Conservation (phyloP, 371 early-diverging fungal genomes). For the Funneliformis caledonium region DNA sequence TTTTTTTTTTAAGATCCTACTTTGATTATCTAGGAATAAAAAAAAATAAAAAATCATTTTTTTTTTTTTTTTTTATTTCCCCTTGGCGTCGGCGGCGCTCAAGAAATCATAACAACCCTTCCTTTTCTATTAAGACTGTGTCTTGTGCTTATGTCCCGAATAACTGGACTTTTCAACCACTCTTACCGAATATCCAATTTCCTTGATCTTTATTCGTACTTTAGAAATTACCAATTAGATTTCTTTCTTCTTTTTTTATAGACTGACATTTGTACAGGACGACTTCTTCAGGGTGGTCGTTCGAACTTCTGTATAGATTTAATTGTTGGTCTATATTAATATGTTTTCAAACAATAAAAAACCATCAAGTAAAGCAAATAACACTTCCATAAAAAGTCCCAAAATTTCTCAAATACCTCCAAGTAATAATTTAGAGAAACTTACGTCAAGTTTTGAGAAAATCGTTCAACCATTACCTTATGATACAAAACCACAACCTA, state of each 20-base stretch:
- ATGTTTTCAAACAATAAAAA: background rate
- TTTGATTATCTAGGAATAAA: background rate
- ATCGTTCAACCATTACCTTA: background rate
- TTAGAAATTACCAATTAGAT: background rate
- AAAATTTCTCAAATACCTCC: conserved; percentile 6
- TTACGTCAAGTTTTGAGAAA: background rate
- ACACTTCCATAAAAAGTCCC: background rate
- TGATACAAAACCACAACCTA: background rate
- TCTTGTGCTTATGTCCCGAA: background rate
- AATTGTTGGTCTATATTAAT: background rate
- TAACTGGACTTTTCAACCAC: background rate
- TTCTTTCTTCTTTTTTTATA: background rate
- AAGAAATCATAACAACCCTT: background rate
- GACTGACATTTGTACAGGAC: background rate
- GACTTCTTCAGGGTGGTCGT: background rate
- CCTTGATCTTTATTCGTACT: background rate
- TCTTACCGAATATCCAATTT: background rate
- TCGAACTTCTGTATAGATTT: background rate
- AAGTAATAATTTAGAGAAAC: background rate
- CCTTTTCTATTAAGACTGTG: background rate
- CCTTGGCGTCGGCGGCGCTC: background rate
- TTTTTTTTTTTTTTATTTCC: background rate
- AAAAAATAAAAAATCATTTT: background rate
- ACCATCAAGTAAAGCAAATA: background rate
- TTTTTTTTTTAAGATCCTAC: background rate